Conservation (phyloP, 2,329 filamentous ascomycete species). For the Penicillium sumatraense region DNA sequence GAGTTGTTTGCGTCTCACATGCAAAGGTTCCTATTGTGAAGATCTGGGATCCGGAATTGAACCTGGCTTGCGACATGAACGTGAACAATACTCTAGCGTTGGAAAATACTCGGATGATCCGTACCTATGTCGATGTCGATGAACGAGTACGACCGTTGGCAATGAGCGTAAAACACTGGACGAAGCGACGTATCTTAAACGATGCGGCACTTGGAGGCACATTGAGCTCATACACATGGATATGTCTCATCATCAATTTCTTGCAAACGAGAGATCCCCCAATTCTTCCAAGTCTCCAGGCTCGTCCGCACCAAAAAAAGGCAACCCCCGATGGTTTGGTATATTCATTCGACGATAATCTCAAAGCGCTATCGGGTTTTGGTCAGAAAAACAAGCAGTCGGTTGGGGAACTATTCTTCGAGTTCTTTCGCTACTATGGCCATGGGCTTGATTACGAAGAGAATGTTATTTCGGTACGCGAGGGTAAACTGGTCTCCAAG, state of each 20-base stretch:
- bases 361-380: constrained; percentile 73
- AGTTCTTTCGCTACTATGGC: constrained; percentile 94
- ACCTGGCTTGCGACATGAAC: constrained; percentile 94
- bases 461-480: constrained; percentile 80
- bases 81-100: constrained; percentile 95
- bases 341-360: constrained; percentile 84
- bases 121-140: constrained; percentile 93
- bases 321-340: constrained; percentile 67
- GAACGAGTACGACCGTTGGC: constrained; percentile 86
- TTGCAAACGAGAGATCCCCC: constrained; percentile 85
- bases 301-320: constrained; percentile 66
- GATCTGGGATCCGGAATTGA: constrained; percentile 93
- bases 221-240: constrained; percentile 98
- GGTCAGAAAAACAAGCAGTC: constrained; percentile 81
- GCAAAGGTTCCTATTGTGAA: constrained; percentile 99
- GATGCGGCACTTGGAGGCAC: constrained; percentile 97
- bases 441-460: constrained; percentile 91
- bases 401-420: constrained; percentile 83
- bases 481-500: constrained; percentile 78
- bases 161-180: constrained; percentile 99
- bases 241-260: constrained; percentile 97
- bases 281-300: constrained; percentile 83
- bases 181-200: constrained; percentile 87
- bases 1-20: constrained; percentile 89
- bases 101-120: constrained; percentile 97